Evolutionary conservation across 257 asterid species (phyloP).

Genomic region (Ilex asprella): DNA sequence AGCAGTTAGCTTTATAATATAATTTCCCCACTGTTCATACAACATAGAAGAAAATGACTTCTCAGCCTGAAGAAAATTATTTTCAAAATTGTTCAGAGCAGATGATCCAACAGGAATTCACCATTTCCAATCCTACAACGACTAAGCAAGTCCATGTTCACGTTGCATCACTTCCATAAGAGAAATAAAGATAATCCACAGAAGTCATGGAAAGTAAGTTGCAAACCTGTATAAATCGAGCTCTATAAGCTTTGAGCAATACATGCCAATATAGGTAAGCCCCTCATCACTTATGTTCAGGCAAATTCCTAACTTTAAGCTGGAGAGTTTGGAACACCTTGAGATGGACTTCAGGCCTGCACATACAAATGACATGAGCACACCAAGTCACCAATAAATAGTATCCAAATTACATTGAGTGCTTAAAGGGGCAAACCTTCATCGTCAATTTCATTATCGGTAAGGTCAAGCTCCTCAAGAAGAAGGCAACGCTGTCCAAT

Average conservation of each 20-base stretch:
- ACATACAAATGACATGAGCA: neutral
- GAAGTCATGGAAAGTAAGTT: neutral
- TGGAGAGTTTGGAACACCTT: conserved; percentile 49
- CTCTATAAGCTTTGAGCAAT: conserved; percentile 68
- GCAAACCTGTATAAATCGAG: conserved; percentile 76
- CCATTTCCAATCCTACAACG: neutral
- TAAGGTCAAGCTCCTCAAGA: conserved; percentile 84
- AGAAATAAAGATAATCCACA: neutral
- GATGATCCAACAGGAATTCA: neutral
- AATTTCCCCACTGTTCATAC: too few relatives aligned
- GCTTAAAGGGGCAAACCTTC: conserved; percentile 48
- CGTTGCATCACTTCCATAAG: neutral
- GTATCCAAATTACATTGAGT: neutral
- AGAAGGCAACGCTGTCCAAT: conserved; percentile 68
- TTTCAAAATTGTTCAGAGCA: too few relatives aligned
- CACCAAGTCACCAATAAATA: neutral
- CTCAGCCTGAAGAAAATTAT: too few relatives aligned
- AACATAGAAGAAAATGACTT: too few relatives aligned
- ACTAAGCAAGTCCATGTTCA: neutral
- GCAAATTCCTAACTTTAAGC: conserved; percentile 75
- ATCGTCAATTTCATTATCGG: conserved; percentile 76
- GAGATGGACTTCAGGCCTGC: conserved; percentile 72
- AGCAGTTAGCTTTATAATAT: too few relatives aligned
- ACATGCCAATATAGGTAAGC: conserved; percentile 53
- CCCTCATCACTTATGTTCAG: conserved; percentile 64